These are phyloP conservation scores for Podospora pseudocomata DNA, from an alignment of 495 filamentous ascomycete genomes.

Conservation along the genomic window DNA sequence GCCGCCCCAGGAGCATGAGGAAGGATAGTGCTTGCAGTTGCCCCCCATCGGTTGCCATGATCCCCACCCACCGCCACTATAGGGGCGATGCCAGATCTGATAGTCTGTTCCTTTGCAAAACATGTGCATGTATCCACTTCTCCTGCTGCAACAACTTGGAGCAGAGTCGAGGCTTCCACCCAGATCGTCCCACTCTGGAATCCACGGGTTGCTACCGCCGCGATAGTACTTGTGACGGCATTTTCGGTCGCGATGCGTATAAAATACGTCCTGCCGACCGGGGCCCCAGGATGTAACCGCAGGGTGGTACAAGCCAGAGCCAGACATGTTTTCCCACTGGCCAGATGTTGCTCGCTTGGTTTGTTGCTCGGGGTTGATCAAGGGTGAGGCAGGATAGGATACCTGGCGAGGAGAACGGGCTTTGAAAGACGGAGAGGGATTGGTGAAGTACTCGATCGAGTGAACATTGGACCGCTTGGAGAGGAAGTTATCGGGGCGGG, in stretches of 20 bases:
- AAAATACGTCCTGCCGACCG: conserved; percentile 19
- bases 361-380: neutral
- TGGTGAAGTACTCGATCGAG: conserved; percentile 20
- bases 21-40: conserved; percentile 18
- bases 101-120: conserved; percentile 27
- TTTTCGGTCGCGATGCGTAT: conserved; percentile 16
- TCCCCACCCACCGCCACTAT: conserved; percentile 11
- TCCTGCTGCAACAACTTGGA: conserved; percentile 21
- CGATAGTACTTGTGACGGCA: conserved; percentile 21
- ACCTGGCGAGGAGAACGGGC: neutral
- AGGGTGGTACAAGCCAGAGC: conserved; percentile 17
- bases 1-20: conserved; percentile 19
- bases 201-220: conserved; percentile 9
- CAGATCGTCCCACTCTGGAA: conserved; percentile 19
- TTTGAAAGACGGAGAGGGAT: conserved; percentile 4
- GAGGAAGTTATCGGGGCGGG: conserved; percentile 20
- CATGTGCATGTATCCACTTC: conserved; percentile 20
- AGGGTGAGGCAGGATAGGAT: neutral
- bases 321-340: conserved; percentile 23
- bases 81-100: conserved; percentile 22
- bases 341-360: conserved; percentile 16
- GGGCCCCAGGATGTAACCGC: conserved; percentile 20
- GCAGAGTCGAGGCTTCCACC: conserved; percentile 21
- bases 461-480: conserved; percentile 15
- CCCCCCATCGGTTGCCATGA: conserved; percentile 25